Conservation (phyloP, 306 rosid species). For the Sindora glabra region DNA sequence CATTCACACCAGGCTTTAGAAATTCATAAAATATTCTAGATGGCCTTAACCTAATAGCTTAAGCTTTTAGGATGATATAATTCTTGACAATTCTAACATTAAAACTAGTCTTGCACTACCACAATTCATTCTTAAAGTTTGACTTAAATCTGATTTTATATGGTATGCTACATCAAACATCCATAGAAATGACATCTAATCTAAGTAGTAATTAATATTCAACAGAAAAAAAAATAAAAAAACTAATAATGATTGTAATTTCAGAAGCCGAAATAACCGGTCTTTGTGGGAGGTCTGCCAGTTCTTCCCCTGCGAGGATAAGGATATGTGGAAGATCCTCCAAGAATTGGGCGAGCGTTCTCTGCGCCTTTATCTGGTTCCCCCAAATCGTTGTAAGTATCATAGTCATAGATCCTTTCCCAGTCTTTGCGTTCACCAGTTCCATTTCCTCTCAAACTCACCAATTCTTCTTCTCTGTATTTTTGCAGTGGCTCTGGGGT, state of each 20-base stretch:
- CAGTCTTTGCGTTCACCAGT: conserved; percentile 57
- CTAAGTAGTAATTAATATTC: too few relatives aligned
- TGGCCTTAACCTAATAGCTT: too few relatives aligned
- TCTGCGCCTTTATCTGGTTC: conserved; percentile 30
- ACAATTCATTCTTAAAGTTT: too few relatives aligned
- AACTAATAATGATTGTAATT: background rate
- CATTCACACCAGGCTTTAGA: too few relatives aligned
- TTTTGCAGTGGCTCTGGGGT: conserved; percentile 47
- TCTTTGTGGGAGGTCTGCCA: conserved; percentile 36
- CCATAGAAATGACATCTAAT: too few relatives aligned
- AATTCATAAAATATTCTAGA: too few relatives aligned
- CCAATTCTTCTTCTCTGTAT: conserved; percentile 50
- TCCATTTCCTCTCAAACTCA: conserved; percentile 59
- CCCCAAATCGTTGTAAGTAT: conserved; percentile 67
- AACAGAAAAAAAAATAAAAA: too few relatives aligned
- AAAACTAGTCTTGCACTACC: too few relatives aligned
- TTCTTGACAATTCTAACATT: too few relatives aligned
- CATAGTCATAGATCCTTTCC: conserved; percentile 75
- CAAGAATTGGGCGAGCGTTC: conserved; percentile 56
- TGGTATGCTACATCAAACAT: too few relatives aligned
- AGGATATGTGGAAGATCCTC: conserved; percentile 51
- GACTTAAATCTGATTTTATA: too few relatives aligned
- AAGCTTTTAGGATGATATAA: too few relatives aligned
- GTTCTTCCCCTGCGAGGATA: conserved; percentile 88
- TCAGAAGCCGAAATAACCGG: conserved; percentile 34